Percentiles rank a stretch among this genome's conserved stretches.
phyloP scores from a whole-genome alignment of 2,329 filamentous ascomycete genomes.

The Lasiodiplodia citricola region DNA sequence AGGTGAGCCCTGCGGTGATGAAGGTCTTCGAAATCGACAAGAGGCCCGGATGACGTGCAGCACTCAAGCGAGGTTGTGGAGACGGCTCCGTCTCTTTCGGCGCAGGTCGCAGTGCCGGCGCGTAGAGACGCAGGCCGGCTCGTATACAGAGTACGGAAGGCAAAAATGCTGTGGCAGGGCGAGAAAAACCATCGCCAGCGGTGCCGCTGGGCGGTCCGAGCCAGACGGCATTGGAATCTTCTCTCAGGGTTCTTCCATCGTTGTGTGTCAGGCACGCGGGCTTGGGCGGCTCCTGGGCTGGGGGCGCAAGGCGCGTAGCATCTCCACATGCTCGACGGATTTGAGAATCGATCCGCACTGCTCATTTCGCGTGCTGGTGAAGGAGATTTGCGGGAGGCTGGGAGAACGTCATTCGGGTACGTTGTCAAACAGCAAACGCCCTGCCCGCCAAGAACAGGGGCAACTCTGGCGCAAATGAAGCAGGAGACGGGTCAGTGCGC shows the following conservation, averaged over 20 bases:
- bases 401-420: slow-evolving; percentile 24
- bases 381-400: slow-evolving; percentile 25
- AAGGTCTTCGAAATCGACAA: slow-evolving; percentile 2
- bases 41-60: slow-evolving; percentile 13
- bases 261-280: slow-evolving; percentile 1
- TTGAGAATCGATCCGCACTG: slow-evolving; percentile 15
- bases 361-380: slow-evolving; percentile 25
- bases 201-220: slow-evolving; percentile 8
- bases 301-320: slow-evolving; percentile 11
- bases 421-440: slow-evolving; percentile 23
- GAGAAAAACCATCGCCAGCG: neutral
- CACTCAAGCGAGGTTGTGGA: slow-evolving; percentile 15
- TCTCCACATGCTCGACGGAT: slow-evolving; percentile 18
- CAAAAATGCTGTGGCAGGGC: neutral
- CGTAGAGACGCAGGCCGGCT: slow-evolving; percentile 1
- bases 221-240: slow-evolving; percentile 8
- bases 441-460: slow-evolving; percentile 22
- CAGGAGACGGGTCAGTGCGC: slow-evolving; percentile 19
- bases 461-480: slow-evolving; percentile 24
- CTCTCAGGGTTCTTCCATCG: neutral
- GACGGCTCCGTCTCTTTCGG: slow-evolving; percentile 11
- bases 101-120: slow-evolving; percentile 3
- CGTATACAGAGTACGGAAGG: neutral
- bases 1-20: slow-evolving; percentile 22
- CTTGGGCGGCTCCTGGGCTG: neutral